phyloP scores from a whole-genome alignment of 108 stramenopile genomes.

The Parietichytrium sp. region DNA sequence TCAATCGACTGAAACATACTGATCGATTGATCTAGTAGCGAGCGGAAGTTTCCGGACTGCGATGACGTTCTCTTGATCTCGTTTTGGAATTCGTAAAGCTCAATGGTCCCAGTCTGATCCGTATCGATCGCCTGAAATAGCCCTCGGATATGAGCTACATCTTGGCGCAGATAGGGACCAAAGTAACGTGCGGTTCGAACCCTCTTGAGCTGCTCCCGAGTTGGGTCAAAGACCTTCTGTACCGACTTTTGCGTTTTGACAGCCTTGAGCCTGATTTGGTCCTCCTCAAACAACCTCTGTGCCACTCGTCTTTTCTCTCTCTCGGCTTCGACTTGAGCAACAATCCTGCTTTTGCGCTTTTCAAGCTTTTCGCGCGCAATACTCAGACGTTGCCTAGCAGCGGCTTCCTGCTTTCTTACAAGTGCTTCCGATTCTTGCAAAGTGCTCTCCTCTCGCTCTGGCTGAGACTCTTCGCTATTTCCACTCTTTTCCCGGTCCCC shows the following conservation, averaged over 20 bases:
- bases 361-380: background rate
- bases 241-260: background rate
- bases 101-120: background rate
- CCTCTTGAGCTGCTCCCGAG: background rate
- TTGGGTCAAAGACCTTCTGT: background rate
- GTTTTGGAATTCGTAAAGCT: conserved; percentile 1
- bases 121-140: background rate
- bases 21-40: conserved; percentile 19
- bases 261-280: background rate
- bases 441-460: too few species aligned
- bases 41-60: conserved; percentile 21
- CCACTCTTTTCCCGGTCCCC: too few species aligned
- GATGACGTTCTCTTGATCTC: conserved; percentile 20
- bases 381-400: background rate
- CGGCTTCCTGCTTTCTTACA: conserved; percentile 23
- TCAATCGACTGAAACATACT: conserved; percentile 12
- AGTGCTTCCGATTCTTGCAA: too few species aligned
- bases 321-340: background rate
- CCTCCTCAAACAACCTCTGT: background rate
- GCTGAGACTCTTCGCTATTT: too few species aligned
- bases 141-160: conserved; percentile 8
- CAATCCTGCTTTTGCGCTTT: background rate
- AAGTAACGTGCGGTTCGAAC: background rate
- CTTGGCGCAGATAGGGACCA: background rate
- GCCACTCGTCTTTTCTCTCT: background rate